Evolutionary conservation across 495 filamentous ascomycete genomes (phyloP), one percentile per base, ranked within the genome.

Genomic region (Clavariopsis aquatica): DNA sequence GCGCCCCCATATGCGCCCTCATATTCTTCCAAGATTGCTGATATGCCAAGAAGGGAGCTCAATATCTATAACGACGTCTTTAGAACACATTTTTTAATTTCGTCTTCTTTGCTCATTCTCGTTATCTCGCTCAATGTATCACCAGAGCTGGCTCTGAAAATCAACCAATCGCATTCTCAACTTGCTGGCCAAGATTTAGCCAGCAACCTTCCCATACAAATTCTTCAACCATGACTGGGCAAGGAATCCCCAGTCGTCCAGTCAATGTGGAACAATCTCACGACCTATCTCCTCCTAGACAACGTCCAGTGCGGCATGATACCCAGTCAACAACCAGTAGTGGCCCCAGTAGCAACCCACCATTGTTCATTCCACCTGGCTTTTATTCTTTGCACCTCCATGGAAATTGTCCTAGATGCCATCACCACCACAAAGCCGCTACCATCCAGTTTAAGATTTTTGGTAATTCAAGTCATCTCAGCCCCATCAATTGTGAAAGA

Each of bases 331-430:
- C 56, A 20, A 31, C 28, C 22, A 27, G 22, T n/a, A 61, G 56
- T 19, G 51, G 15, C 1, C 34, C 10, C n/a, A 61, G 56, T 19
- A 41, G 15, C 4, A 52, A 6, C 17, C 10, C n/a, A 19, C 13
- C 19, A 34, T 5, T 34, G 8, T 27, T 57, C n/a, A 43, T 66
- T 2, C 47, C 47, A n/a, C 49, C 64, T 17, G 64, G 64, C 0
- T 34, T 23, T 19, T 66, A 60, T 27, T 34, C 10, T 4, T 23
- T 66, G 8, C 64, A 27, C 0, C 54, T 66, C 28, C 56, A 66
- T 47, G 64, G 64, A 28, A 66, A 51, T 22, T 66, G 64, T 43
- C 56, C 64, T 1, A 54, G 41, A 22, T 66, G 64, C 41, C 47
- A 56, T 26, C 64, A 60, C 26, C 27, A 27, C 26, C 64, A 66